Conservation (phyloP, 306 rosid genomes). For the Trichosanthes truncata region DNA sequence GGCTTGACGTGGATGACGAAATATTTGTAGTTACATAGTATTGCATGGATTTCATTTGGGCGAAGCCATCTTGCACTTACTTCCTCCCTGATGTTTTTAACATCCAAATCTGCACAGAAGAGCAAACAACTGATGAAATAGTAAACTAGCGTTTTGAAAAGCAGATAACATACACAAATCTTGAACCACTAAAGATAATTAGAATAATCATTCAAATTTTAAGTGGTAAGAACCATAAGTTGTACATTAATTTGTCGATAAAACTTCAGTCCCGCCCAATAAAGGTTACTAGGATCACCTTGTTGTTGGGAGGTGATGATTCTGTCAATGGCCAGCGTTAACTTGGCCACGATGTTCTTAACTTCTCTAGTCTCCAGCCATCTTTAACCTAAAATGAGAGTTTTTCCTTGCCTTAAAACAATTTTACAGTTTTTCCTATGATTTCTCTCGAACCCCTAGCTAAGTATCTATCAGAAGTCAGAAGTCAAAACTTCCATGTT, state of each 20-base stretch:
- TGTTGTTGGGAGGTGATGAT: not conserved
- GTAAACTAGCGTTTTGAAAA: not conserved
- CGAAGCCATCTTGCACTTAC: conserved; percentile 90
- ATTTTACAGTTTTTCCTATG: not conserved
- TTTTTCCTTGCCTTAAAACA: not conserved
- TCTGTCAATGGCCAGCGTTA: not conserved
- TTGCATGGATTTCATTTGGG: conserved; percentile 90
- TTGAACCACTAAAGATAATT: not conserved
- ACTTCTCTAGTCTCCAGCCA: not conserved
- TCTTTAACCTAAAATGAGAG: not conserved
- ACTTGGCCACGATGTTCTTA: not conserved
- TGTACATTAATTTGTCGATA: not conserved
- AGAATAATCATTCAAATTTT: not conserved
- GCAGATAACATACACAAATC: not conserved
- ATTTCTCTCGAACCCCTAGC: not conserved
- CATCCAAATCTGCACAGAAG: conserved; percentile 58
- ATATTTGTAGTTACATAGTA: conserved; percentile 68
- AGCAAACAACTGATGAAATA: conserved; percentile 18
- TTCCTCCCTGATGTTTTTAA: conserved; percentile 54
- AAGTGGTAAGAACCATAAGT: not conserved
- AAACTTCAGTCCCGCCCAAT: not conserved
- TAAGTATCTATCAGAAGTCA: not conserved
- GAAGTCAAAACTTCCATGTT: not conserved
- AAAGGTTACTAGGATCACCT: not conserved
- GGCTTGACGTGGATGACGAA: conserved; percentile 78